Conservation (phyloP, 2,329 filamentous ascomycete species). For the Hortaea sp. region DNA sequence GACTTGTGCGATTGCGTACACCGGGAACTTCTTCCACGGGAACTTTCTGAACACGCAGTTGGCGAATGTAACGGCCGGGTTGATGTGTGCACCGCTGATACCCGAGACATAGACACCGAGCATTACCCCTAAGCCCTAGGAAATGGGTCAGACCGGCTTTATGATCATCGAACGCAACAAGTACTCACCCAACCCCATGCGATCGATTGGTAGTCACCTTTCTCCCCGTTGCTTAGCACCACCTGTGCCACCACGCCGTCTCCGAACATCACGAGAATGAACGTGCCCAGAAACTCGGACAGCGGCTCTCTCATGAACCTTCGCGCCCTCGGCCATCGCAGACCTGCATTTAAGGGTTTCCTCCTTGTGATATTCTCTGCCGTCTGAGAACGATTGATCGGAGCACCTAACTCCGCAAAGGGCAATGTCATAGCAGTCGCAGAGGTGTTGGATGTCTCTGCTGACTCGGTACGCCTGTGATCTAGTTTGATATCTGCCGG, state of each 20-base stretch:
- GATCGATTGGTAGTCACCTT: conserved; percentile 45
- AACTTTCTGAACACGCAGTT: conserved; percentile 60
- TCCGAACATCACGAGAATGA: conserved; percentile 59
- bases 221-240: conserved; percentile 41
- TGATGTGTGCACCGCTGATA: conserved; percentile 25
- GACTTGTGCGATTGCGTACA: conserved; percentile 44
- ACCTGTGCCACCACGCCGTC: conserved; percentile 61
- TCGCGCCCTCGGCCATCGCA: conserved; percentile 46
- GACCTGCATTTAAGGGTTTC: conserved; percentile 21
- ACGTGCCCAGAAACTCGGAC: conserved; percentile 58
- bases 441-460: background rate
- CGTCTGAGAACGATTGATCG: conserved; percentile 7
- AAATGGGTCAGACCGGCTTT: conserved; percentile 1
- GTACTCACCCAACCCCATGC: conserved; percentile 19
- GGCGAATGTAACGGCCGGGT: conserved; percentile 45
- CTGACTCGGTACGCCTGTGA: background rate
- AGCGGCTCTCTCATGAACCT: conserved; percentile 47
- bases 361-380: conserved; percentile 7
- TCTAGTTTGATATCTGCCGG: background rate
- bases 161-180: background rate
- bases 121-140: conserved; percentile 52
- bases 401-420: conserved; percentile 7
- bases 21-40: conserved; percentile 56
- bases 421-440: background rate
- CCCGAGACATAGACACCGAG: conserved; percentile 41